Evolutionary conservation across 2,329 filamentous ascomycete genomes (phyloP).

Genomic region (Exserohilum rostratum): DNA sequence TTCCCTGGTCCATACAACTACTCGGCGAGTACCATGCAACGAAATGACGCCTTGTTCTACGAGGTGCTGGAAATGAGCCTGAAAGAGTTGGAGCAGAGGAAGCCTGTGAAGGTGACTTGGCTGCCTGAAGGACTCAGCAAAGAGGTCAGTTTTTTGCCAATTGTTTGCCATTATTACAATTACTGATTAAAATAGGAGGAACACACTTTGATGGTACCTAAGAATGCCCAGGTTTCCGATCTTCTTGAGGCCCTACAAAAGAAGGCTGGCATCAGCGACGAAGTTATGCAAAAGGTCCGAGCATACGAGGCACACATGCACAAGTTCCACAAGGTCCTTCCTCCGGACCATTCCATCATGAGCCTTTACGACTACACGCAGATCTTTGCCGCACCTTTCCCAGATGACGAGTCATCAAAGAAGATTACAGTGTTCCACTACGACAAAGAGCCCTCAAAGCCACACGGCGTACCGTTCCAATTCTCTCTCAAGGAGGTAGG

Average conservation of each 20-base stretch:
- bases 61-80: conserved; percentile 94
- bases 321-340: conserved; percentile 82
- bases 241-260: conserved; percentile 76
- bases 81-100: conserved; percentile 91
- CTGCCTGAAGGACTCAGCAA: conserved; percentile 89
- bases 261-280: conserved; percentile 79
- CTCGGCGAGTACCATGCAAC: conserved; percentile 69
- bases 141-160: conserved; percentile 64
- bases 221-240: conserved; percentile 81
- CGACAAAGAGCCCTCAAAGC: conserved; percentile 82
- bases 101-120: conserved; percentile 81
- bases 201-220: conserved; percentile 83
- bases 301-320: conserved; percentile 83
- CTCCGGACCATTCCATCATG: conserved; percentile 72
- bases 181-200: conserved; percentile 63
- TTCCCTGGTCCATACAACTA: conserved; percentile 73
- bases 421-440: conserved; percentile 89
- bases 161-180: not conserved
- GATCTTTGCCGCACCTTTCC: conserved; percentile 80
- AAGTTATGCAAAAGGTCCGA: conserved; percentile 73
- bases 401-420: conserved; percentile 69
- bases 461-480: conserved; percentile 88
- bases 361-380: conserved; percentile 85
- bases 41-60: conserved; percentile 82
- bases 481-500: conserved; percentile 80